Percentiles rank a stretch among this genome's conserved stretches.
Evolutionary conservation across 2,329 filamentous ascomycete species (phyloP).

Genomic region (Pseudodiploospora longispora): DNA sequence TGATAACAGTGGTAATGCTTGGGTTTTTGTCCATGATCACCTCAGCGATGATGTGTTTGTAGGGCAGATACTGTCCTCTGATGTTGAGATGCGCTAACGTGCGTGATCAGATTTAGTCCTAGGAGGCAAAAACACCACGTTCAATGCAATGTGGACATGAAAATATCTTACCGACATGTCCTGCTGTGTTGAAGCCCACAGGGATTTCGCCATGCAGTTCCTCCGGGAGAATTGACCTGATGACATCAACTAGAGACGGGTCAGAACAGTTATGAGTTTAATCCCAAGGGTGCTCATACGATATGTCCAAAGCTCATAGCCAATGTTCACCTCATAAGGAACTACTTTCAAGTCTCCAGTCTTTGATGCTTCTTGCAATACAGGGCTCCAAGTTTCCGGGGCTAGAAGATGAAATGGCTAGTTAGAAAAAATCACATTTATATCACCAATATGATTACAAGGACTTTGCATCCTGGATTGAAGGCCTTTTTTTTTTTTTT

Average conservation of each 20-base stretch:
- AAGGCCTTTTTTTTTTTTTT: no score
- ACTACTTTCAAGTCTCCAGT: constrained; percentile 61
- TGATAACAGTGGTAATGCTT: constrained; percentile 79
- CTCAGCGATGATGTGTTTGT: constrained; percentile 77
- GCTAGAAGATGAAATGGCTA: constrained; percentile 15
- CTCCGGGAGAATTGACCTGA: constrained; percentile 71
- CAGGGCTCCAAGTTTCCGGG: constrained; percentile 66
- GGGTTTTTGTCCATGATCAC: constrained; percentile 87
- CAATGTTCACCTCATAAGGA: constrained; percentile 66
- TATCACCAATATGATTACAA: no score
- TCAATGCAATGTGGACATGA: not conserved
- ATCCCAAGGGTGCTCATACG: constrained; percentile 33
- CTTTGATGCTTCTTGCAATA: constrained; percentile 59
- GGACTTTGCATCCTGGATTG: no score
- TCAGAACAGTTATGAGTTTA: no score
- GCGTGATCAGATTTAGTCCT: not conserved
- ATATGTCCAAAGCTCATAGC: constrained; percentile 83
- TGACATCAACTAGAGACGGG: constrained; percentile 60
- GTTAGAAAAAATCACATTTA: not conserved
- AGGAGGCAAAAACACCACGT: not conserved
- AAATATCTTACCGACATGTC: constrained; percentile 64
- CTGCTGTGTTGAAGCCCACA: constrained; percentile 77
- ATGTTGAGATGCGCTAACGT: constrained; percentile 77
- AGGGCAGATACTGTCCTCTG: constrained; percentile 70
- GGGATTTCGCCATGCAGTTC: constrained; percentile 75